Base-by-base conservation (phyloP, 1,284 basidiomycete species). In the Peniophora sp. region DNA sequence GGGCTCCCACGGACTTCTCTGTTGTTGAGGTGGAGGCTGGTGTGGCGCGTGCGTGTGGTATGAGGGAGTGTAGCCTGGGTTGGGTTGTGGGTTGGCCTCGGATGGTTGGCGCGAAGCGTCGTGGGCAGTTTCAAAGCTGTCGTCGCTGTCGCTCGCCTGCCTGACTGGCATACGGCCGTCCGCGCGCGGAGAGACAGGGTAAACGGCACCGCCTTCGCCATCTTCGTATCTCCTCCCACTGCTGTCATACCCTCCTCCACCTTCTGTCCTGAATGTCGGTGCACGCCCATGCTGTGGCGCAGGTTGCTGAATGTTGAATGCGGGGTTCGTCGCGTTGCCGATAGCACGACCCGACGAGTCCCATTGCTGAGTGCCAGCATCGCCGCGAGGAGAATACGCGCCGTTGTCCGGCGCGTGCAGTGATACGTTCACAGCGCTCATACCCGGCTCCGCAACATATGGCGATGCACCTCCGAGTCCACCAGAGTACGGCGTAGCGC, bases 351-450 rank as follows among this genome's bases (percentile, higher is more conserved):
- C 56, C 12, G 2, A 41, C 24, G 47, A 49, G 24, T 57, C 57
- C 57, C 56, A 58, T 47, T 46, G 55, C 47, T 58, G 57, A 35
- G 15, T 32, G 42, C 44, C n/a, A 51, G 52, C 14, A 18, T 45
- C 39, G n/a, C n/a, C n/a, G 57, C 53, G 0, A 14, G 50, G 46
- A 37, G 51, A 51, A 5, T 53, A 53, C 3, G 46, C 24, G 22
- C 24, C 44, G 14, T 57, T n/a, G n/a, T n/a, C 27, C 6, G 27
- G 27, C 5, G 27, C 27, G 27, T 32, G 27, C 12, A 32, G 27
- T 12, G 46, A 51, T 27, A 18, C 43, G 41, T 24, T 20, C 11
- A 45, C 32, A 24, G 6, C 23, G 37, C 15, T 48, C 48, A 24
- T 49, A 57, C 56, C 23, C n/a, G 43, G n/a, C n/a, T 45, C 43